Evolutionary conservation across 75 land plant species (phyloP).

Genomic region (Azolla pinnata): DNA sequence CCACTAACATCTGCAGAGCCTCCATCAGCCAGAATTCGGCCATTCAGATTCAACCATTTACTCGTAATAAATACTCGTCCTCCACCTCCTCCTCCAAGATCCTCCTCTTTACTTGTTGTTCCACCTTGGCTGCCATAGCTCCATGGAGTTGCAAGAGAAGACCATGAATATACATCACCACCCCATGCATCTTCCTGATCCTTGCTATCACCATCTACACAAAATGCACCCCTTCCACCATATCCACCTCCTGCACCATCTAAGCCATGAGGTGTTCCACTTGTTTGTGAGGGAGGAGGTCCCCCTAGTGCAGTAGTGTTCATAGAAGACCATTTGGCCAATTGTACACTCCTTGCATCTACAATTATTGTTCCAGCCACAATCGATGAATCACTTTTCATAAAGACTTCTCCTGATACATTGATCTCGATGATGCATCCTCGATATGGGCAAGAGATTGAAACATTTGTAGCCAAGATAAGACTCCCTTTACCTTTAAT

Average conservation of each 20-base stretch:
- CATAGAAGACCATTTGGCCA: conserved; percentile 40
- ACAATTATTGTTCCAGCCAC: conserved; percentile 46
- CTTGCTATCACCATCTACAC: conserved; percentile 40
- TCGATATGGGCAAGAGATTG: conserved; percentile 34
- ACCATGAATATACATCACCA: conserved; percentile 88
- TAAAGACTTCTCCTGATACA: conserved; percentile 46
- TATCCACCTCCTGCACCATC: conserved; percentile 97
- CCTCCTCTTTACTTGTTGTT: conserved; percentile 45
- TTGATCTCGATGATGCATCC: conserved; percentile 57
- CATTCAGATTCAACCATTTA: conserved; percentile 46
- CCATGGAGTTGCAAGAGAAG: conserved; percentile 52
- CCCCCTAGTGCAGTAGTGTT: conserved; percentile 68
- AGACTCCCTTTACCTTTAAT: conserved; percentile 62
- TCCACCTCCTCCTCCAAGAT: conserved; percentile 86
- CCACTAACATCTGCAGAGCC: conserved; percentile 69
- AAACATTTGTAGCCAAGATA: conserved; percentile 31
- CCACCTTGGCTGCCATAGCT: conserved; percentile 89
- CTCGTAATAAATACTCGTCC: conserved; percentile 48
- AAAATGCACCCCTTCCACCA: conserved; percentile 93
- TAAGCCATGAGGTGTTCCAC: conserved; percentile 64
- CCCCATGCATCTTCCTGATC: conserved; percentile 90
- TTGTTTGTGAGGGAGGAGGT: conserved; percentile 71
- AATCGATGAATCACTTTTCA: conserved; percentile 45
- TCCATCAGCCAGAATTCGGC: conserved; percentile 69
- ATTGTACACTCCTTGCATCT: conserved; percentile 42